Base-by-base conservation (phyloP, 2,329 filamentous ascomycete species). In the Ceratocystis diversiconidia region DNA sequence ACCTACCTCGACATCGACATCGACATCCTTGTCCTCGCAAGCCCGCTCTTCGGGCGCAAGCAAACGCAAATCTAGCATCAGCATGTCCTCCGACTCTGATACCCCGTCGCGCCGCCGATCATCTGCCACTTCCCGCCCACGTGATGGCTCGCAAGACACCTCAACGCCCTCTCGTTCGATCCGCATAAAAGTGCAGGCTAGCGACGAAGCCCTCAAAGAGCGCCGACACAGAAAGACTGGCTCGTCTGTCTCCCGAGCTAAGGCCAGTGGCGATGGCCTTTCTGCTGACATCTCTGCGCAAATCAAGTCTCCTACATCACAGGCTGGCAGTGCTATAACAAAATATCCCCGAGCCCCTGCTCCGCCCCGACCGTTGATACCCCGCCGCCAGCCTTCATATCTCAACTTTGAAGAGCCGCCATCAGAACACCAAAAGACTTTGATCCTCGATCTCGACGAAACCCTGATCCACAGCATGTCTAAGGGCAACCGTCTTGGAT, bases 401-500 rank as follows among this genome's bases (percentile, higher is more conserved):
- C 82, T 90, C 52, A 84, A 86, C 66, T 74, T 83, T 32, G 79
- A 82, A 66, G 76, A 82, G 68, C 73, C 81, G 66, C 71, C 75
- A 70, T 76, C 76, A 62, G 78, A 83, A 59, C 85, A 87, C 68
- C 88, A 94, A 72, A 99, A 99, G 79, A 99, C 94, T 0, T 77
- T 99, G 67, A 92, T 99, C 69, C 81, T 99, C 63, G 94, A 99
- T 74, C 83, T 99, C 19, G 94, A 99, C 75, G 94, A 99, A 76
- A 99, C 94, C 0, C 78, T 99, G 70, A 99, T 99, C 70, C 94
- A 99, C 79, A 96, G 91, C 75, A 91, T 97, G 82, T 92, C 92
- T 68, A 96, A 96, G 74, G 94, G 94, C 36, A 92, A 92, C 64
- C 85, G 92, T 67, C 96, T 96, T 87, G 92, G 90, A 71, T 92